Evolutionary conservation across 495 filamentous ascomycete genomes (phyloP), one percentile per base, ranked within the genome.

Genomic region (Podospora tetraspora): DNA sequence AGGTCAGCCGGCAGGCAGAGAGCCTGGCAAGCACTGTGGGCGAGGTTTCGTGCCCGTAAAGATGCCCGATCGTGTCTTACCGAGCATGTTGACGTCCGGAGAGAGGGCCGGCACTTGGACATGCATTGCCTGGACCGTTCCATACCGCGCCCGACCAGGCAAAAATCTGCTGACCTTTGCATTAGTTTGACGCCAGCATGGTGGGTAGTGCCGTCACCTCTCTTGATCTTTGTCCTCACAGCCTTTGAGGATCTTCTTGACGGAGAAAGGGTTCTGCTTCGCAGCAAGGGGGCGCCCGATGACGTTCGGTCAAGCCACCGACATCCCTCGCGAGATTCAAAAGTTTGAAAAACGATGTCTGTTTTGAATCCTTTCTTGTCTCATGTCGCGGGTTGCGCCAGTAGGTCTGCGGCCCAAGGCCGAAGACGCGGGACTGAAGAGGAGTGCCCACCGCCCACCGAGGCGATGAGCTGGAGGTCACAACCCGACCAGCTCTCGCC

Each of bases 81-180:
- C 43, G 19, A n/a, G 37, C 13, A 5, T 16, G 43, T 52, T 52
- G 43, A n/a, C 43, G 19, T 52, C 19, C 16, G 19, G 43, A 52
- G 43, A 57, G 4, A 65, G 52, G 22, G 52, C 56, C 7, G 24
- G 22, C 22, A 34, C 60, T 9, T 27, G 27, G 12, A n/a, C 57
- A 60, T 61, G 34, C 65, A 56, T 34, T 61, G 65, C 60, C 65
- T 66, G 22, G 65, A 66, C 65, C 65, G 58, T 56, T 66, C 65
- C 27, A 61, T 24, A 34, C 22, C n/a, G 43, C 43, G 58, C 65
- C 57, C 58, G 32, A 16, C 34, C 10, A 19, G 13, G 29, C 52
- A 59, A 11, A 19, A 43, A n/a, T 66, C 65, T 66, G 57, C 65
- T 61, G 65, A 61, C 37, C 7, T 61, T 1, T 66, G 65, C 65